Base-by-base conservation (phyloP, 139 green algal genomes). In the Eudorina sp. region DNA sequence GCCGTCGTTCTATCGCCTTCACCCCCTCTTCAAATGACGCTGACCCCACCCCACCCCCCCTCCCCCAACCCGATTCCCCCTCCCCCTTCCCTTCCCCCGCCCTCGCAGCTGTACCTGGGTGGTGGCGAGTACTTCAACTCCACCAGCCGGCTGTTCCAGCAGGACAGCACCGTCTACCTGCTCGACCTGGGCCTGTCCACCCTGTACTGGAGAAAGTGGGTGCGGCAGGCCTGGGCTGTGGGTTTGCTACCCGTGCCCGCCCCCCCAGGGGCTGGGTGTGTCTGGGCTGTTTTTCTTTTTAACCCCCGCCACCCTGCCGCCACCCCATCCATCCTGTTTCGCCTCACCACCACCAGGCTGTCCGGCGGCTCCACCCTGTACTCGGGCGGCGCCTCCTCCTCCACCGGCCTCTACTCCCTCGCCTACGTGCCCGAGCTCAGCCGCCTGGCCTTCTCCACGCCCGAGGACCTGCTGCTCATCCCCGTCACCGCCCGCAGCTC, bases 371-470 rank as follows among this genome's bases (percentile, higher is more conserved):
- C 83, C 27, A 80, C 23, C 29, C 29, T 88, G 6, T 82, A 34
- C 68, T 82, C 77, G 9, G 9, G 43, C 23, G 43, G 74, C 27
- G 60, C 48, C 68, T 4, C 83, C 34, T 18, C 68, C 25, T 38
- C 36, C 68, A 58, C 48, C 34, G 36, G 46, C 18, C 13, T 23
- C 69, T 88, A 88, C 66, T 76, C 83, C 3, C 38, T 88, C 25
- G 83, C 21, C 8, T 70, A 82, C 25, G n/a, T 88, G 36, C 36
- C 38, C 23, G 48, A 72, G 36, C 25, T 60, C 6, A 27, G 14
- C 66, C 83, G 77, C 62, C 68, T 88, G 23, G 83, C 83, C 38
- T 88, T 88, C 68, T 73, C 68, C 48, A 88, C 83, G 9, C 83
- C 83, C 2, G 41, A 86, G 80, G 80, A 86, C 60, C 43, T 86